Evolutionary conservation across 352 stramenopile species (phyloP), one percentile per base, ranked within the genome.

Genomic region (Pythium diclinum): DNA sequence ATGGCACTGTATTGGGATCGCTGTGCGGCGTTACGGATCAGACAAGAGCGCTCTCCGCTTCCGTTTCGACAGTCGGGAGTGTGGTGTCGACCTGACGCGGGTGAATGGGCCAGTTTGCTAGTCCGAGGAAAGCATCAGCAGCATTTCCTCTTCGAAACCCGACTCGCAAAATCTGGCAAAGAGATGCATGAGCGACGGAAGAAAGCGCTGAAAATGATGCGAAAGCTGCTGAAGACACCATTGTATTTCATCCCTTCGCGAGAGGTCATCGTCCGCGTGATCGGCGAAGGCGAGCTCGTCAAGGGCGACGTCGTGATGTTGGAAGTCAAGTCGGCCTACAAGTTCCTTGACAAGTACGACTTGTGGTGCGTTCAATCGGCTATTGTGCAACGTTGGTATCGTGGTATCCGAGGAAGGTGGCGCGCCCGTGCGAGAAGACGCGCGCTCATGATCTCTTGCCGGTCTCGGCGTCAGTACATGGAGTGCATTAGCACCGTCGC

Each of bases 1-100:
- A 71, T 90, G 58, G 76, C 85, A 7, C 59, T 94, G n/a, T 94
- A 94, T 53, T 94, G 85, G 85, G 85, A 94, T 58, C 81, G 83
- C 25, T 94, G 85, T 59, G 81, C 83, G 6, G 85, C 85, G 1
- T 48, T 94, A 0, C 74, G 76, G 14, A 89, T 92, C 42, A 32
- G 69, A 34, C 85, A 94, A 59, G 58, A 76, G 14, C 72, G 85
- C 23, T 44, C 61, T 17, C 63, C 67, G 3, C 54, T 88, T 25
- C 76, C 83, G 1, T 81, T 84, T 53, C 66, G 81, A 6, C 72
- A 89, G 30, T 11, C 61, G 6, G 81, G 75, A 48, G 65, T 90
- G 23, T 94, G 85, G 85, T 94, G 85, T 51, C 77, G 85, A 14
- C 77, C 79, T 3, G 85, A 94, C 52, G 77, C 54, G 30, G 85